A percentile compares a stretch with the other conserved stretches of the same genome.
phyloP scores from a whole-genome alignment of 2,329 filamentous ascomycete species.

The Eutypa lata region DNA sequence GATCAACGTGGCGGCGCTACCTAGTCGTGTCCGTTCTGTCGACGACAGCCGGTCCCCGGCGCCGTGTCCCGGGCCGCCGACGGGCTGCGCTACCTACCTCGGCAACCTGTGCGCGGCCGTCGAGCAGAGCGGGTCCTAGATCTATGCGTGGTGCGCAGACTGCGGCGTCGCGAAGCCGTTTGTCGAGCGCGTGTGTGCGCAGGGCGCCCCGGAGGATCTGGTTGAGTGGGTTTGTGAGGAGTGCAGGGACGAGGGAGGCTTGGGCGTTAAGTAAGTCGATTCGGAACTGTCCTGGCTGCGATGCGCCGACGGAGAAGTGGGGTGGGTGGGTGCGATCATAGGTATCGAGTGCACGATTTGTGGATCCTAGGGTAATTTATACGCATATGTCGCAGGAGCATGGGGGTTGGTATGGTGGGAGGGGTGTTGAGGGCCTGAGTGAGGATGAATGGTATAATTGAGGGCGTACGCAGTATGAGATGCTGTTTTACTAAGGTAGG shows the following conservation, averaged over 20 bases:
- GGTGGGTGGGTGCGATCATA: constrained; percentile 36
- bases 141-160: constrained; percentile 12
- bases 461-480: too few relatives aligned
- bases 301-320: constrained; percentile 34
- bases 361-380: constrained; percentile 29
- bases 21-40: constrained; percentile 48
- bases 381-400: constrained; percentile 33
- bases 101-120: constrained; percentile 37
- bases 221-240: constrained; percentile 35
- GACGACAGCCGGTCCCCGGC: constrained; percentile 37
- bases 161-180: constrained; percentile 40
- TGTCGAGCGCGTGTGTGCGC: constrained; percentile 41
- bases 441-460: too few relatives aligned
- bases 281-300: constrained; percentile 34
- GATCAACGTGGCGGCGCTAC: constrained; percentile 47
- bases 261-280: constrained; percentile 11
- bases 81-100: constrained; percentile 35
- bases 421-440: not conserved
- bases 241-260: constrained; percentile 27
- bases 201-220: constrained; percentile 26
- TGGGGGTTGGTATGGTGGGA: constrained; percentile 25
- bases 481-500: too few relatives aligned
- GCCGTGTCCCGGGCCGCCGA: constrained; percentile 24
- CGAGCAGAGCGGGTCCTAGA: constrained; percentile 22
- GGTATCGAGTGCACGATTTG: constrained; percentile 35